These are phyloP conservation scores for Colletotrichum somersetense DNA, from an alignment of 2,329 filamentous ascomycete genomes.

Conservation along the genomic window DNA sequence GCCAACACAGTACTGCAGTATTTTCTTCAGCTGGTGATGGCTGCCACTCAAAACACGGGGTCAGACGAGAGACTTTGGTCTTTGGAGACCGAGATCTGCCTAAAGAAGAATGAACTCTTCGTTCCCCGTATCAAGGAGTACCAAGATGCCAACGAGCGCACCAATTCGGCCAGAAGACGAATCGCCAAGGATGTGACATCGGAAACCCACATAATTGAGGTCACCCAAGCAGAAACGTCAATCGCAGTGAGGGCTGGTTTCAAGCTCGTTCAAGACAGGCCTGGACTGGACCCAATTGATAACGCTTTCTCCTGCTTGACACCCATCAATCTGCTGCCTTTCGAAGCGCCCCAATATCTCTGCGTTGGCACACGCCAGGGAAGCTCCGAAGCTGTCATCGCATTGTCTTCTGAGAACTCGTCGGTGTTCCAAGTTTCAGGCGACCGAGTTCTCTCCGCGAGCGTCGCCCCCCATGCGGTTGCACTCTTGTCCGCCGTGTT, in stretches of 20 bases:
- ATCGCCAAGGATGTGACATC: conserved; percentile 15
- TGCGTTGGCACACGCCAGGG: neutral
- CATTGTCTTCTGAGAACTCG: neutral
- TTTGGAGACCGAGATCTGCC: conserved; percentile 7
- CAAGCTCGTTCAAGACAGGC: neutral
- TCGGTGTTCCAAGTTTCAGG: neutral
- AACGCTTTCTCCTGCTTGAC: neutral
- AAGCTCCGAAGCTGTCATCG: neutral
- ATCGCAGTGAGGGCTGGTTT: neutral
- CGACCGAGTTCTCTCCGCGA: neutral
- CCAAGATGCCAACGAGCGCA: conserved; percentile 9
- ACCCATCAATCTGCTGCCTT: neutral
- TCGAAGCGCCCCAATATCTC: neutral
- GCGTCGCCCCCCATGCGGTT: neutral
- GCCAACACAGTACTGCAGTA: neutral
- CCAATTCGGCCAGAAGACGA: conserved; percentile 13
- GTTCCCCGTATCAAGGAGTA: conserved; percentile 7
- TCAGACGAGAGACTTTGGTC: neutral
- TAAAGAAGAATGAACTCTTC: neutral
- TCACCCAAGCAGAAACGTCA: neutral
- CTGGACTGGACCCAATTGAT: neutral
- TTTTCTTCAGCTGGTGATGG: neutral
- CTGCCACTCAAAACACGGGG: too few relatives aligned
- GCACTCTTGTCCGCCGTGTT: neutral
- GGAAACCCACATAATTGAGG: neutral